Evolutionary conservation across 306 rosid genomes (phyloP), one percentile per base, ranked within the genome.

Genomic region (Lathyrus sativus): DNA sequence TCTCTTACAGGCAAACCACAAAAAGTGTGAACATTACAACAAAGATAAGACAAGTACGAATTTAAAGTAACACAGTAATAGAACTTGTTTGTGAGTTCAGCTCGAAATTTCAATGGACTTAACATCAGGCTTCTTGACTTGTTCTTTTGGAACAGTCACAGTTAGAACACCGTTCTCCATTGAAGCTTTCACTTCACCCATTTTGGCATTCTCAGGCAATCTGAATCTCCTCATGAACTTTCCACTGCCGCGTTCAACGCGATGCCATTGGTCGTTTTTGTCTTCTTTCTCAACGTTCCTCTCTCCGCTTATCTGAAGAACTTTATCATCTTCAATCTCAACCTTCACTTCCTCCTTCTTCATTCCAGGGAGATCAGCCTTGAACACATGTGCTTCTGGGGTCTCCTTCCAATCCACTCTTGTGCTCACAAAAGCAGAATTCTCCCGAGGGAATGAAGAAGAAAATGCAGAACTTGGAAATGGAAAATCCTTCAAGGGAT

Each of bases 151-250:
- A 29, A 80, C 50, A 29, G 81, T 80, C 0, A 80, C 78, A 14
- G 81, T 80, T 10, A 76, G 85, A 55, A 76, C 81, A 2, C 85
- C 85, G 62, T 80, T 80, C 7, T 80, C 81, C 76, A 80, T 61
- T 0, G 78, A n/a, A 53, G 84, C 84, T 17, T 76, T 76, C 1
- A 80, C 73, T 26, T 67, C 11, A 11, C 67, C 66, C 13, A 76
- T n/a, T 15, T 68, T 76, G 4, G 60, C 60, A 54, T 54, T 54
- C 35, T 54, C 60, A 0, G 59, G 59, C 8, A 53, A 53, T 11
- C 59, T 53, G 5, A 53, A 53, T 5, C 59, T 53, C 14, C 59
- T 53, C 35, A 11, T 10, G 14, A 53, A 53, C 14, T 53, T 53
- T 0, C 60, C 60, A 54, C 35, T 22, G 60, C 60, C 24, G 22